A percentile compares a stretch with the other conserved stretches of the same genome.
These are phyloP conservation scores for Craterostigma plantagineum DNA, from an alignment of 257 asterid species.

Conservation along the genomic window DNA sequence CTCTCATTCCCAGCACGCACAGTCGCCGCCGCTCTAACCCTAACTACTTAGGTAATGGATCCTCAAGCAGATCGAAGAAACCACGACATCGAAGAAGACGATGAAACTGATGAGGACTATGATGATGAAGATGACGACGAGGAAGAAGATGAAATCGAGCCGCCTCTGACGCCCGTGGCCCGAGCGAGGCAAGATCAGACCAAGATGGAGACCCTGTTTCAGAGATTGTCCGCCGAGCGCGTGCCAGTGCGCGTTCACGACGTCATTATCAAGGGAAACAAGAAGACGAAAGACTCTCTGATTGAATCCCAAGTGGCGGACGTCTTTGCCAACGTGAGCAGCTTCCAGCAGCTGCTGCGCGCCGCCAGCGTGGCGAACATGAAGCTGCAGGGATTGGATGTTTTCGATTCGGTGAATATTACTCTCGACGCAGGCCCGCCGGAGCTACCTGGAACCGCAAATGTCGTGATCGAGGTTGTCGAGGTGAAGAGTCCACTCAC, in stretches of 20 bases:
- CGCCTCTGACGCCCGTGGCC: constrained; percentile 19
- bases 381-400: constrained; percentile 43
- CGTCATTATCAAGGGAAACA: constrained; percentile 68
- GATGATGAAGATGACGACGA: constrained; percentile 24
- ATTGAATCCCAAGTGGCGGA: constrained; percentile 53
- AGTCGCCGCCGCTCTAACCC: too few species aligned
- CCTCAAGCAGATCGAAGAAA: too few species aligned
- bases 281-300: constrained; percentile 51
- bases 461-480: constrained; percentile 54
- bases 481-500: constrained; percentile 42
- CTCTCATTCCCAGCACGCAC: too few species aligned
- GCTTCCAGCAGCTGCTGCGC: constrained; percentile 56
- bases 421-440: constrained; percentile 81
- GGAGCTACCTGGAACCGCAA: constrained; percentile 86
- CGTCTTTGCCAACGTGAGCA: constrained; percentile 35
- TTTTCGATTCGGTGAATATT: constrained; percentile 62
- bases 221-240: constrained; percentile 45
- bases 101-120: constrained; percentile 17
- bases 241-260: constrained; percentile 74
- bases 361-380: constrained; percentile 42
- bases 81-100: constrained; percentile 1
- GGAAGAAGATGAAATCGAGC: constrained; percentile 15
- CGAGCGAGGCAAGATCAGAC: constrained; percentile 28
- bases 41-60: too few species aligned
- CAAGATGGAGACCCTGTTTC: constrained; percentile 34